Evolutionary conservation across 371 early-diverging fungal species (phyloP).

Genomic region (Dinochytrium kinnereticum): DNA sequence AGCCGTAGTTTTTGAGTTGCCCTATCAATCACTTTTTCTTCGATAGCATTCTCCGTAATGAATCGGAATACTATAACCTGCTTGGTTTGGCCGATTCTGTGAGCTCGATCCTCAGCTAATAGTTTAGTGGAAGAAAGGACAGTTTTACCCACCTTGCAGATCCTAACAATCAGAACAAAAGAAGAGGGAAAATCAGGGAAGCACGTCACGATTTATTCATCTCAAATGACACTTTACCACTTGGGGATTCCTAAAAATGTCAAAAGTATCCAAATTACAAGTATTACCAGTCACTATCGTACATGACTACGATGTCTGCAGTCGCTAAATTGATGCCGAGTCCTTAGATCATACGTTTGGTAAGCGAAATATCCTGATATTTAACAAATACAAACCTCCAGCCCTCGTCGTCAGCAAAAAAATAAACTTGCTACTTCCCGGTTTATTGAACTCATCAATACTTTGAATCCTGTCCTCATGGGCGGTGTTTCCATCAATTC

Average conservation of each 20-base stretch:
- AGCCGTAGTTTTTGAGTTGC: slow-evolving; percentile 97
- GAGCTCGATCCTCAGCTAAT: slow-evolving; percentile 90
- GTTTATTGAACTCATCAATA: slow-evolving; percentile 96
- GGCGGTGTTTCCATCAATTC: slow-evolving; percentile 97
- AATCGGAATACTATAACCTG: slow-evolving; percentile 98
- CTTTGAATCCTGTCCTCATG: slow-evolving; percentile 92
- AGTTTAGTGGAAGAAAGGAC: slow-evolving; percentile 34
- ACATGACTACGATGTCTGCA: slow-evolving; percentile 97
- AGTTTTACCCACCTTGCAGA: slow-evolving; percentile 34
- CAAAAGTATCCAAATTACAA: neutral
- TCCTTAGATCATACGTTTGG: slow-evolving; percentile 19
- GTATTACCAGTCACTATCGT: slow-evolving; percentile 93
- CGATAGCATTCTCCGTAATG: slow-evolving; percentile 96
- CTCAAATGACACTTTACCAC: slow-evolving; percentile 29
- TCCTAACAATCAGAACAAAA: slow-evolving; percentile 19
- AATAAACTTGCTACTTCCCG: slow-evolving; percentile 90
- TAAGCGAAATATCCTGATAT: neutral
- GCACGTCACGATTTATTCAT: neutral
- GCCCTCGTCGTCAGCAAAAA: slow-evolving; percentile 98
- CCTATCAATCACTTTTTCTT: slow-evolving; percentile 96
- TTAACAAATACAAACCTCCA: slow-evolving; percentile 84
- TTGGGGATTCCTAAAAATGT: slow-evolving; percentile 43
- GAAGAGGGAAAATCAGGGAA: neutral
- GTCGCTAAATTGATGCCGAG: slow-evolving; percentile 98
- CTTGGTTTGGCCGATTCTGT: slow-evolving; percentile 99